These are phyloP conservation scores for Hygrocybe coccinea DNA, from an alignment of 768 basidiomycete genomes.

Conservation along the genomic window DNA sequence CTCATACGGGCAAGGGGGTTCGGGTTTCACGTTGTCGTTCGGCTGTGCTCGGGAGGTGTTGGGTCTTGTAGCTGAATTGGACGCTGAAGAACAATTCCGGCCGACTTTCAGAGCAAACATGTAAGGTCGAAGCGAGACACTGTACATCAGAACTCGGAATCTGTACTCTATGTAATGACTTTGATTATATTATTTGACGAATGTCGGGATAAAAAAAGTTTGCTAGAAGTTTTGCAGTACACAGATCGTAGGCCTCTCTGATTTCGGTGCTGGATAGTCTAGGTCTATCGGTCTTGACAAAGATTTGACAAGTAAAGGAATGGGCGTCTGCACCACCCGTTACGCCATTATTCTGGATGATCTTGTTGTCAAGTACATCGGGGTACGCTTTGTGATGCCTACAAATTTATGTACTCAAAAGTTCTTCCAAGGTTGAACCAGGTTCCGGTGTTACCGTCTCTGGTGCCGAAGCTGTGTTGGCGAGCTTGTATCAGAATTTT, in stretches of 20 bases:
- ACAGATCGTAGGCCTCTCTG: slow-evolving; percentile 60
- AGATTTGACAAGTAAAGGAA: slow-evolving; percentile 44
- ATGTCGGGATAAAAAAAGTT: no score
- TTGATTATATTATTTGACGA: background rate
- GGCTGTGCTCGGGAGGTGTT: slow-evolving; percentile 22
- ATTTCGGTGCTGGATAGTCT: slow-evolving; percentile 54
- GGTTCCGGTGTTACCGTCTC: slow-evolving; percentile 50
- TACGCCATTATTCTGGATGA: slow-evolving; percentile 67
- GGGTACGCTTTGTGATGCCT: slow-evolving; percentile 33
- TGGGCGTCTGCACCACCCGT: slow-evolving; percentile 57
- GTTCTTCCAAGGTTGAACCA: slow-evolving; percentile 42
- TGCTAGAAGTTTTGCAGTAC: no score
- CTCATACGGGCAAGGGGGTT: slow-evolving; percentile 26
- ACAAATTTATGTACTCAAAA: slow-evolving; percentile 3
- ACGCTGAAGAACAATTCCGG: slow-evolving; percentile 4
- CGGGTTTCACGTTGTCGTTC: slow-evolving; percentile 23
- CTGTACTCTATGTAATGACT: background rate
- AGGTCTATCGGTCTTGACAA: slow-evolving; percentile 47
- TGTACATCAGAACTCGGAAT: background rate
- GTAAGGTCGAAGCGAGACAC: background rate
- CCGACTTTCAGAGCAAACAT: background rate
- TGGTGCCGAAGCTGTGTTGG: slow-evolving; percentile 55
- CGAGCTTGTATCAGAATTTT: slow-evolving; percentile 32
- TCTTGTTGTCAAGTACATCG: slow-evolving; percentile 63
- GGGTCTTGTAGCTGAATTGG: slow-evolving; percentile 12